Conservation (phyloP, 2,329 filamentous ascomycete species). For the Aurifilum marmelostoma region DNA sequence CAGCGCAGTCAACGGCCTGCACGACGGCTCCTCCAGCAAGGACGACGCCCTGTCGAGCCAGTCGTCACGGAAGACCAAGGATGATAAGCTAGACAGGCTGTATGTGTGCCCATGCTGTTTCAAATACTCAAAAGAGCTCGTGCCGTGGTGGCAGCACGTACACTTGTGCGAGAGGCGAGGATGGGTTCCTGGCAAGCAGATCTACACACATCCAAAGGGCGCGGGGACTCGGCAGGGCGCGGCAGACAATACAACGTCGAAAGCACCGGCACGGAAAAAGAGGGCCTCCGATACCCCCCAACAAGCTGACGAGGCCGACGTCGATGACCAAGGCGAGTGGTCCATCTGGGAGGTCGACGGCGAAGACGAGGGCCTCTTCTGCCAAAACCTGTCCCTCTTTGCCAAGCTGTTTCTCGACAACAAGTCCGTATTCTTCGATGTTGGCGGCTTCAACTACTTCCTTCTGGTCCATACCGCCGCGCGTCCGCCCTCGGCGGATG, state of each 20-base stretch:
- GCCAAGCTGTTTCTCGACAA: slow-evolving; percentile 97
- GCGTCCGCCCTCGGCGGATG: slow-evolving; percentile 22
- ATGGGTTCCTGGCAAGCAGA: slow-evolving; percentile 66
- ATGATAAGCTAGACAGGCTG: slow-evolving; percentile 64
- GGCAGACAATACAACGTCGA: slow-evolving; percentile 22
- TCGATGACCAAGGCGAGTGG: slow-evolving; percentile 70
- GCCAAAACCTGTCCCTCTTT: slow-evolving; percentile 93
- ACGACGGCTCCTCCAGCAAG: slow-evolving; percentile 33
- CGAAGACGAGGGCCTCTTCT: slow-evolving; percentile 83
- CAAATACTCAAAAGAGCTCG: slow-evolving; percentile 75
- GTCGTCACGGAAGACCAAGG: slow-evolving; percentile 23
- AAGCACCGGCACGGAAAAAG: slow-evolving; percentile 42
- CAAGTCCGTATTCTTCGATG: slow-evolving; percentile 98
- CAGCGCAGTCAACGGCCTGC: slow-evolving; percentile 40
- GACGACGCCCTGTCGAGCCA: slow-evolving; percentile 33
- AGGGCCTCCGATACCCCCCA: slow-evolving; percentile 38
- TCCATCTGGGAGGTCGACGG: slow-evolving; percentile 93
- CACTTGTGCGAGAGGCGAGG: slow-evolving; percentile 57
- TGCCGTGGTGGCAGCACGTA: slow-evolving; percentile 62
- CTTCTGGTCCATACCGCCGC: slow-evolving; percentile 77
- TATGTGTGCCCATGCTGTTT: slow-evolving; percentile 95
- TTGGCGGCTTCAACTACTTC: slow-evolving; percentile 92
- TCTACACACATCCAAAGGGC: slow-evolving; percentile 68
- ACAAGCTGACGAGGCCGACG: slow-evolving; percentile 45
- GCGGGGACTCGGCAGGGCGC: slow-evolving; percentile 44